Base-by-base conservation (phyloP, 1,139 yeast genomes). In the Pichia sp. region DNA sequence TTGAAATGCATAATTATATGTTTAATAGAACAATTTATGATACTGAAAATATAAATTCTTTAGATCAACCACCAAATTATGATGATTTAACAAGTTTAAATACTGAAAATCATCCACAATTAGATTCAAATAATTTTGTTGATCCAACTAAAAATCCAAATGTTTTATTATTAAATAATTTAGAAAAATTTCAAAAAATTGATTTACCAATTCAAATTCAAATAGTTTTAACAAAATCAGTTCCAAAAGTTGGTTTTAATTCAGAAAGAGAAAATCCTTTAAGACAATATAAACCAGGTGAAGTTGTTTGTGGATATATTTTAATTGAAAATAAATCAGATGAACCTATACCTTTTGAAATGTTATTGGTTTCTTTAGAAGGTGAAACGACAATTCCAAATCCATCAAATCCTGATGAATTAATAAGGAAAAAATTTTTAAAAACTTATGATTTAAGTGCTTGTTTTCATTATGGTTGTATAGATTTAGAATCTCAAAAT, bases 1-100 rank as follows among this genome's bases (percentile, higher is more conserved):
- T 79, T 56, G 82, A 78, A 53, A 76, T 79, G 81, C 78, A 74
- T 53, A 79, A 74, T 52, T 69, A 76, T 27, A 68, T 79, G 47
- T 66, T 78, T 48, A 73, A 73, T 47, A 56, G 82, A 45, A 54
- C 60, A 3, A 48, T 62, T 4, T 51, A 40, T 36, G 58, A 59
- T 35, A 50, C 53, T 6, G 56, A 55, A 30, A 45, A 46, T 33
- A 31, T 43, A 22, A 31, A 41, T 7, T 42, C 46, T 11, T 29
- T 36, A 11, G 44, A 42, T 12, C 46, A 40, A 16, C 56, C 56
- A 16, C 62, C 63, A 24, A 47, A 37, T 6, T 58, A 57, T 42
- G 55, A 53, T 20, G 55, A 52, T 20, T 4, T 42, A 50, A 47
- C 23, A 51, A 32, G 35, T 32, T 23, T 23, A 11, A 24, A 22